phyloP scores from a whole-genome alignment of 805 yeast genomes.

The Hagleromyces aurorensis region DNA sequence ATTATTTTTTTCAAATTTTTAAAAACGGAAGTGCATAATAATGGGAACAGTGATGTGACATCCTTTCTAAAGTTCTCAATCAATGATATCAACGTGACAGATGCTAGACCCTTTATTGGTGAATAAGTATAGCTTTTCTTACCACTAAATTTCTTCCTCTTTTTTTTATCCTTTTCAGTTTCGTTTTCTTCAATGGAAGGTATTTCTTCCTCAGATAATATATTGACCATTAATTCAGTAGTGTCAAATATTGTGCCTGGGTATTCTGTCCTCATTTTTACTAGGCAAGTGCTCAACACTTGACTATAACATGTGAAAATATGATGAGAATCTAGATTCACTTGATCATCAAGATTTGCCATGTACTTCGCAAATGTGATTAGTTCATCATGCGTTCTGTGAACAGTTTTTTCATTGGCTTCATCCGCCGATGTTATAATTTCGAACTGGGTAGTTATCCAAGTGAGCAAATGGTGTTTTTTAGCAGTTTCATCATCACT shows the following conservation, averaged over 20 bases:
- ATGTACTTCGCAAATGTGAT: conserved; percentile 9
- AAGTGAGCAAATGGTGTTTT: conserved; percentile 20
- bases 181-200: conserved; percentile 5
- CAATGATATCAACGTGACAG: conserved; percentile 24
- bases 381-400: conserved; percentile 8
- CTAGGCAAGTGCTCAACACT: conserved; percentile 13
- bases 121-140: conserved; percentile 19
- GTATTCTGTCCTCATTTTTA: conserved; percentile 7
- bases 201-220: conserved; percentile 26
- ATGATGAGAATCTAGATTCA: conserved; percentile 18
- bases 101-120: conserved; percentile 26
- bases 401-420: conserved; percentile 2
- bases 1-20: conserved; percentile 31
- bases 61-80: conserved; percentile 30
- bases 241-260: conserved; percentile 25
- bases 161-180: conserved; percentile 3
- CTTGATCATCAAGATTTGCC: conserved; percentile 8
- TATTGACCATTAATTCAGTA: conserved; percentile 20
- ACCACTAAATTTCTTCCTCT: conserved; percentile 12
- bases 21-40: conserved; percentile 24
- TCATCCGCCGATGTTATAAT: conserved; percentile 3
- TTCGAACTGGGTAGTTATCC: conserved; percentile 16
- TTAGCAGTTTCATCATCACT: too few species aligned
- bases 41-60: conserved; percentile 30
- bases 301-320: conserved; percentile 18